Base-by-base conservation (phyloP, 2,329 filamentous ascomycete species). In the Sclerotinia minor region DNA sequence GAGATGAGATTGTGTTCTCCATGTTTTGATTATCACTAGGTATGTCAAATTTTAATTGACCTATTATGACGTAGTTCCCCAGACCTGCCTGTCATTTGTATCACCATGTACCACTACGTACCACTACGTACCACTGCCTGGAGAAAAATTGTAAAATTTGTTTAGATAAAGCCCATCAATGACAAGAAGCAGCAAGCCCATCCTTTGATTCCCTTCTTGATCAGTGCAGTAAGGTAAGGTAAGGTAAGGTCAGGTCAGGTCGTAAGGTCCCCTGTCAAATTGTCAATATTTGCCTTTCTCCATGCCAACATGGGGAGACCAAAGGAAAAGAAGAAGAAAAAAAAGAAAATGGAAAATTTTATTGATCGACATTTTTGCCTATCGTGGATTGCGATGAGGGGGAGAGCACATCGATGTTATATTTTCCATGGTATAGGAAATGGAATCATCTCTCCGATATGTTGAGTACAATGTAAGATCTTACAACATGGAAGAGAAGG, bases 61-160 rank as follows among this genome's bases (percentile, higher is more conserved):
- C 21, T 50, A 26, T 26, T 17, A 61, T 61, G 59, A 61, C 59
- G 59, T 61, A 26, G 29, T 32, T 26, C 29, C 58, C 19, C 41
- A 45, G 24, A 26, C 41, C 19, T 17, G 13, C 24, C 19, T 17
- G 6, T 38, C 9, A 32, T 21, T 44, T 60, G n/a, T 13, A 55
- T 5, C 15, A 17, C 19, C n/a, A 17, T 19, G 9, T 17, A 52
- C 49, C 11, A 24, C 17, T n/a, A 21, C 17, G 21, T 21, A 54
- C 19, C 15, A 17, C 8, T 21, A 50, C 49, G 1, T 26, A 15
- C n/a, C 11, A 24, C 8, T n/a, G n/a, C 29, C 53, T 38, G 55
- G 24, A 52, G n/a, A 35, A 35, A 9, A 35, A 35, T 35, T 35
- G 8, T 6, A 35, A 35, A 35, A 35, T 35, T 35, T 35, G 35